phyloP scores from a whole-genome alignment of 2,329 filamentous ascomycete genomes.

The Colletotrichum godetiae region DNA sequence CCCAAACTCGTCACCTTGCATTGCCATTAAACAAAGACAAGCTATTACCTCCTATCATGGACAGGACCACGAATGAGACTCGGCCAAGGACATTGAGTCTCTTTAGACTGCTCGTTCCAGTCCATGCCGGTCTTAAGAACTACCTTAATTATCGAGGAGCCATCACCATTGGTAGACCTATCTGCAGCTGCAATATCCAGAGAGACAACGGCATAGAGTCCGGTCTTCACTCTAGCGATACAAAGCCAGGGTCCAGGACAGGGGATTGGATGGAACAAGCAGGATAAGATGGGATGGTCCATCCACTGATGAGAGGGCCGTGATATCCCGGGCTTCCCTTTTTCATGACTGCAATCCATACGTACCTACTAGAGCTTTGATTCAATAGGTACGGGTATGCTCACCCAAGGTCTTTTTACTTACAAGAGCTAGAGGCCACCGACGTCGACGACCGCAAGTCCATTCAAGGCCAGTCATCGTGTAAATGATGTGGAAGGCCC shows the following conservation, averaged over 20 bases:
- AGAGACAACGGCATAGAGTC: slow-evolving; percentile 8
- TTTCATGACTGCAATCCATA: not conserved
- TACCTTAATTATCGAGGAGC: not conserved
- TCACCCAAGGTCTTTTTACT: no score
- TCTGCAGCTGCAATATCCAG: not conserved
- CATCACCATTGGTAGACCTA: not conserved
- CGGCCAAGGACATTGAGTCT: no score
- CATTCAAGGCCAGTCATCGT: not conserved
- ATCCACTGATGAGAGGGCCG: slow-evolving; percentile 4
- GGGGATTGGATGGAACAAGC: slow-evolving; percentile 3
- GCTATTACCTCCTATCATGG: no score
- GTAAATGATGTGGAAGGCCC: not conserved
- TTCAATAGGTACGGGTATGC: not conserved
- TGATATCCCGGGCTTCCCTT: slow-evolving; percentile 2
- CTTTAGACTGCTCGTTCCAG: not conserved
- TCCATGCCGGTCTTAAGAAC: not conserved
- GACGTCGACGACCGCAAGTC: not conserved
- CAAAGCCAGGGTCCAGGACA: slow-evolving; percentile 18
- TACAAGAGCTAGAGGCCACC: not conserved
- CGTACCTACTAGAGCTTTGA: not conserved
- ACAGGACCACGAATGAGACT: no score
- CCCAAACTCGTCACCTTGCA: not conserved
- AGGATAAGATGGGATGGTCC: not conserved
- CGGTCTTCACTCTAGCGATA: slow-evolving; percentile 17
- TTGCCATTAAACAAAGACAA: not conserved